Conservation (phyloP, 768 basidiomycete genomes). For the Termitomyces titanicus region DNA sequence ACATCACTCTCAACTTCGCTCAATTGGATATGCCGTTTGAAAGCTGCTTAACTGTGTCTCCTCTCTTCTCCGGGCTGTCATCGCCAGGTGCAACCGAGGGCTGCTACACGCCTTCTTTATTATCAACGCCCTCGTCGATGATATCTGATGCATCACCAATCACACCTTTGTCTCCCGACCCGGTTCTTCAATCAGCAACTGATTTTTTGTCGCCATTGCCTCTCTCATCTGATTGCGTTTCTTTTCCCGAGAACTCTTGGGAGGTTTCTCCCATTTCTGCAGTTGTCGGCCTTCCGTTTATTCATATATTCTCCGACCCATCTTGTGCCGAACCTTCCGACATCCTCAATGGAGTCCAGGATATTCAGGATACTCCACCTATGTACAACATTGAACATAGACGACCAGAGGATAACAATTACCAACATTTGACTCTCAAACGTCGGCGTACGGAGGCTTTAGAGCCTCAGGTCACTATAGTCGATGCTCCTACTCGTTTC, state of each 20-base stretch:
- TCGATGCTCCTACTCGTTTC: too few relatives aligned
- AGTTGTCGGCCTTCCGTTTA: neutral
- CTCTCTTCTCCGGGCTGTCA: neutral
- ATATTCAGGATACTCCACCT: too few relatives aligned
- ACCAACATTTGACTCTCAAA: too few relatives aligned
- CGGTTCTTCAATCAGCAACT: too few relatives aligned
- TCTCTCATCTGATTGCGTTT: neutral
- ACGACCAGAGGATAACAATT: too few relatives aligned
- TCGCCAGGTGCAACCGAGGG: neutral
- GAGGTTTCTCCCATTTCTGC: neutral
- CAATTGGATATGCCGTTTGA: neutral
- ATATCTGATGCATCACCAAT: neutral
- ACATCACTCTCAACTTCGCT: neutral
- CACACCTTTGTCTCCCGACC: neutral
- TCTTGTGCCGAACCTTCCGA: too few relatives aligned
- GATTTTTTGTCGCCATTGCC: neutral
- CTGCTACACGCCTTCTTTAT: neutral
- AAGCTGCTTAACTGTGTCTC: neutral
- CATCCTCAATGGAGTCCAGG: too few relatives aligned
- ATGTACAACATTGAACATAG: too few relatives aligned
- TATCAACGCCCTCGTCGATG: neutral
- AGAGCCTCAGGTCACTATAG: too few relatives aligned
- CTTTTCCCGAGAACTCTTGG: neutral
- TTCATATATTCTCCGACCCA: neutral
- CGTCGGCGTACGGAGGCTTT: too few relatives aligned